These are phyloP conservation scores for Salvia splendens DNA, from an alignment of 257 asterid species.

Conservation along the genomic window DNA sequence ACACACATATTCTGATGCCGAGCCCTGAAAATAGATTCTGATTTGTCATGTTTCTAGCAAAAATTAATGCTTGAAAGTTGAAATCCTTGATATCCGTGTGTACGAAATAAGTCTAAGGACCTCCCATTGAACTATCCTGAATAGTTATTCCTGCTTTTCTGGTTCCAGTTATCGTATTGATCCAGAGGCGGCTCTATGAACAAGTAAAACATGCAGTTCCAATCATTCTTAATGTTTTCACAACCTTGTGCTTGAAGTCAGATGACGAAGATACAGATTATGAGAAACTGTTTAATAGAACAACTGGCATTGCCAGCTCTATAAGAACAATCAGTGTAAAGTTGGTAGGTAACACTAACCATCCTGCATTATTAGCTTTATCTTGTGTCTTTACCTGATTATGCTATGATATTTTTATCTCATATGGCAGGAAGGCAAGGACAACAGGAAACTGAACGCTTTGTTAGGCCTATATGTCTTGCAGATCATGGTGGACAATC, in stretches of 20 bases:
- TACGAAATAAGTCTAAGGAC: slow-evolving; percentile 19
- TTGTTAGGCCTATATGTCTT: slow-evolving; percentile 73
- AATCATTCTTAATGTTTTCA: slow-evolving; percentile 61
- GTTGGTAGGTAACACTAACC: slow-evolving; percentile 56
- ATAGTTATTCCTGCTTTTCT: slow-evolving; percentile 30
- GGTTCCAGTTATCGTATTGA: slow-evolving; percentile 59
- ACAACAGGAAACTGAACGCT: slow-evolving; percentile 58
- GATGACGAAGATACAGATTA: slow-evolving; percentile 53
- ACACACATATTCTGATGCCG: not conserved
- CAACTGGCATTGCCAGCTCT: slow-evolving; percentile 64
- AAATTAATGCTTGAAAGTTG: not conserved
- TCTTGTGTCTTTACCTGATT: slow-evolving; percentile 27
- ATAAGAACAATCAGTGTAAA: slow-evolving; percentile 53
- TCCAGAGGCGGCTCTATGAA: slow-evolving; percentile 69
- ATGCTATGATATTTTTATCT: slow-evolving; percentile 25
- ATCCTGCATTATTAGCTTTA: slow-evolving; percentile 26
- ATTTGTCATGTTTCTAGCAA: not conserved
- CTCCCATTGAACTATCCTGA: slow-evolving; percentile 9
- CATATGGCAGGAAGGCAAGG: slow-evolving; percentile 58
- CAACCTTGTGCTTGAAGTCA: slow-evolving; percentile 38
- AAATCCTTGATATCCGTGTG: slow-evolving; percentile 21
- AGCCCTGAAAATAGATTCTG: not conserved
- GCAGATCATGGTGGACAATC: slow-evolving; percentile 76
- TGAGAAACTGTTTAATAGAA: slow-evolving; percentile 50
- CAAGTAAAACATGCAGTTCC: slow-evolving; percentile 79